A percentile compares a stretch with the other conserved stretches of the same genome.
These are phyloP conservation scores for Rhodotorula sp. DNA, from an alignment of 1,284 basidiomycete species.

Conservation along the genomic window DNA sequence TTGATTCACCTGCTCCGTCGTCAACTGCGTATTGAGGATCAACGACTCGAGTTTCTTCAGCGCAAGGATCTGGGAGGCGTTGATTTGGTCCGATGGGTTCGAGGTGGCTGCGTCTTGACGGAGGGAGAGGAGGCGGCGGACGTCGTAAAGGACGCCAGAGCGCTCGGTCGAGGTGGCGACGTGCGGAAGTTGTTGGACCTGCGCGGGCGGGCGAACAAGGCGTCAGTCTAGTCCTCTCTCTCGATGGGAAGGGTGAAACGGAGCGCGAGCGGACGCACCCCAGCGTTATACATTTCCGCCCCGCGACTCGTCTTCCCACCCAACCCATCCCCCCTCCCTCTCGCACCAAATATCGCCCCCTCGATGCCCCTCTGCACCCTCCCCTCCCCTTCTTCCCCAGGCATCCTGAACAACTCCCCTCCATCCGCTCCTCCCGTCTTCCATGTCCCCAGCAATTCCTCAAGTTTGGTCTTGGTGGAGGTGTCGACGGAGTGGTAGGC, in stretches of 20 bases:
- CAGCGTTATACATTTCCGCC: slow-evolving; percentile 18
- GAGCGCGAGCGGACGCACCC: slow-evolving; percentile 10
- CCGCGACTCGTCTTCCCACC: slow-evolving; percentile 3
- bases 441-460: slow-evolving; percentile 93
- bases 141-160: slow-evolving; percentile 41
- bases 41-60: slow-evolving; percentile 74
- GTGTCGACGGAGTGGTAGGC: slow-evolving; percentile 61
- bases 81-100: slow-evolving; percentile 64
- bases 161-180: slow-evolving; percentile 35
- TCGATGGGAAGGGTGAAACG: neutral
- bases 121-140: slow-evolving; percentile 37
- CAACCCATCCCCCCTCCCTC: slow-evolving; percentile 20
- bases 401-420: slow-evolving; percentile 72
- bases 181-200: slow-evolving; percentile 30
- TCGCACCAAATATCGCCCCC: slow-evolving; percentile 38
- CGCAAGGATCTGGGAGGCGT: slow-evolving; percentile 63
- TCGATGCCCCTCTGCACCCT: slow-evolving; percentile 42
- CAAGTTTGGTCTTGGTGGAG: slow-evolving; percentile 82
- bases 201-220: neutral
- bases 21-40: slow-evolving; percentile 69
- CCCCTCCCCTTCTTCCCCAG: slow-evolving; percentile 18
- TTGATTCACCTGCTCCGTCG: slow-evolving; percentile 72
- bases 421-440: slow-evolving; percentile 73
- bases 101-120: slow-evolving; percentile 48
- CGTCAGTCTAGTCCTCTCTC: neutral